phyloP scores from a whole-genome alignment of 2,329 filamentous ascomycete genomes.

The Dothideomycetes sp. region DNA sequence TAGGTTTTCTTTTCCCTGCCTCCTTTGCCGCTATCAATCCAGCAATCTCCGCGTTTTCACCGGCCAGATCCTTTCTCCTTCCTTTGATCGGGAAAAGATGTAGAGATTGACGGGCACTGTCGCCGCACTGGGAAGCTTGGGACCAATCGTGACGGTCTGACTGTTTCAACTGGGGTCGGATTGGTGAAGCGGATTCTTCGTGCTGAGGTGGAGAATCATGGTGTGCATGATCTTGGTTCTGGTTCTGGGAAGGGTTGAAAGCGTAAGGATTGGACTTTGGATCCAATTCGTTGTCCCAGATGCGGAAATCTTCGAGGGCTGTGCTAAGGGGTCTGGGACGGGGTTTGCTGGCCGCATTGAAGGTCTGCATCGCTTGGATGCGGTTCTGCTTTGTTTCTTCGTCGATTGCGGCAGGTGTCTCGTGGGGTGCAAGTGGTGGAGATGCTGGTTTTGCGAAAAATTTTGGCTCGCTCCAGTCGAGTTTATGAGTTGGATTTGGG shows the following conservation, averaged over 20 bases:
- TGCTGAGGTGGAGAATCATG: not conserved
- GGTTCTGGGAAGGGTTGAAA: not conserved
- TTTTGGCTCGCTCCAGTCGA: slow-evolving; percentile 9
- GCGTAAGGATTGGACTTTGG: slow-evolving; percentile 1
- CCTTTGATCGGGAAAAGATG: slow-evolving; percentile 1
- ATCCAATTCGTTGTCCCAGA: slow-evolving; percentile 2
- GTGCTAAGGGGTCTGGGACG: slow-evolving; percentile 13
- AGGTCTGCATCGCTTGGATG: slow-evolving; percentile 3
- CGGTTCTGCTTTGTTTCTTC: slow-evolving; percentile 7
- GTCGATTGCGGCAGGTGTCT: not conserved
- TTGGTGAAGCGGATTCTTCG: too few relatives aligned
- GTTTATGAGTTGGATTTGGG: slow-evolving; percentile 3
- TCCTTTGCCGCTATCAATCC: not conserved
- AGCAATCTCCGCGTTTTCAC: slow-evolving; percentile 2
- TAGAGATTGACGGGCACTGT: slow-evolving; percentile 7
- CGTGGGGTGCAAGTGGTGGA: not conserved
- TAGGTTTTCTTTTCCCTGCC: not conserved
- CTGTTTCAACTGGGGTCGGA: not conserved
- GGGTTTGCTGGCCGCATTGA: slow-evolving; percentile 4
- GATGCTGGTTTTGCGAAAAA: slow-evolving; percentile 5
- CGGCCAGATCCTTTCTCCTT: slow-evolving; percentile 3
- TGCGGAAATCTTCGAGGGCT: slow-evolving; percentile 15
- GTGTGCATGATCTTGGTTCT: not conserved
- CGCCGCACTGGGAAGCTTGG: slow-evolving; percentile 13
- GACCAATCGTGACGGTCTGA: slow-evolving; percentile 14